phyloP scores from a whole-genome alignment of 2,329 filamentous ascomycete genomes.

The Chrysoporthe deuterocubensis region DNA sequence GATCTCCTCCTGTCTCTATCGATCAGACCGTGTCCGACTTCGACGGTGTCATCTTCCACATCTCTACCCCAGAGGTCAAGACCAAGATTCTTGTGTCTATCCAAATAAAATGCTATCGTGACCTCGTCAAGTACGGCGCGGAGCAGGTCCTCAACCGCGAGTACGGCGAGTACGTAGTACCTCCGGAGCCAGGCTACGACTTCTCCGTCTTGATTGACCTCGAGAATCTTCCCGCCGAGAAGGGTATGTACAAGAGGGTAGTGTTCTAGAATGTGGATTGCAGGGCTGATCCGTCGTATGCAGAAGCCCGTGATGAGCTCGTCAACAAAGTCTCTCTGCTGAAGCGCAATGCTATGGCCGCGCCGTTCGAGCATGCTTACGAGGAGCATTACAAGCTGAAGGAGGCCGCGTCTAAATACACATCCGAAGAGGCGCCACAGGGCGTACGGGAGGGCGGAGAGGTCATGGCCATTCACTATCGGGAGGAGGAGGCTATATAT shows the following conservation, averaged over 20 bases:
- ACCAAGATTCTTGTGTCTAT: conserved; percentile 94
- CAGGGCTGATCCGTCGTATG: conserved; percentile 12
- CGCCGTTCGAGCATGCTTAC: conserved; percentile 96
- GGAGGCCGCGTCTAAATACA: conserved; percentile 90
- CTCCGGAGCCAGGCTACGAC: conserved; percentile 89
- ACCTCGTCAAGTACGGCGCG: conserved; percentile 91
- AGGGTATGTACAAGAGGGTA: conserved; percentile 55
- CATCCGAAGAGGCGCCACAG: conserved; percentile 90
- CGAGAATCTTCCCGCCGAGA: conserved; percentile 80
- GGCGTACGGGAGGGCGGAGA: conserved; percentile 87
- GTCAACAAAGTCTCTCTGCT: conserved; percentile 86
- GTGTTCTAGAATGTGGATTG: neutral
- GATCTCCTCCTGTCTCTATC: conserved; percentile 83
- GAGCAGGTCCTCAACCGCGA: conserved; percentile 90
- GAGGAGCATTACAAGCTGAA: conserved; percentile 85
- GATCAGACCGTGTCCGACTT: conserved; percentile 99
- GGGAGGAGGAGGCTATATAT: conserved; percentile 98
- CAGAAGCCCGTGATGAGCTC: conserved; percentile 84
- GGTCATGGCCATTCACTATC: conserved; percentile 96
- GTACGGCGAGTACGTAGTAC: conserved; percentile 89
- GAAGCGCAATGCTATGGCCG: conserved; percentile 98
- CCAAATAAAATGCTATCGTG: conserved; percentile 90
- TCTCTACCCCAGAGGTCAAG: conserved; percentile 93
- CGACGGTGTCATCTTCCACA: conserved; percentile 97
- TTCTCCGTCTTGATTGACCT: conserved; percentile 93